Base-by-base conservation (phyloP, 495 filamentous ascomycete genomes). In the Xylaria palmicola region DNA sequence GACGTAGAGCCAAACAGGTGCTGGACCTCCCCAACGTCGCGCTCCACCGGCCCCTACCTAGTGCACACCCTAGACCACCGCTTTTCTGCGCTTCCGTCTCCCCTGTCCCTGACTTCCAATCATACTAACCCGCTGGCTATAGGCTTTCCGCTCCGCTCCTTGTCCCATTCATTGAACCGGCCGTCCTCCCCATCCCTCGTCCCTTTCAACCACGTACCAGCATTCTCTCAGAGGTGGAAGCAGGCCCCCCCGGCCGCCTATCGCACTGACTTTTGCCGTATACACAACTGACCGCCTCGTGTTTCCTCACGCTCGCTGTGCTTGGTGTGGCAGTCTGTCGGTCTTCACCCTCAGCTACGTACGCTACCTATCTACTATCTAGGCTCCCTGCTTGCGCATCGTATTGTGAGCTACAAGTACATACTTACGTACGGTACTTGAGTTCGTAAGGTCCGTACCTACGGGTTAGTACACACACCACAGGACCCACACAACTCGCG, bases 201-300 rank as follows among this genome's bases (percentile, higher is more conserved):
- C 45, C 7, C 3, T 7, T 24, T 24, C 45, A 43, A 7, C n/a
- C 40, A 43, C 13, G 6, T 7, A 4, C 40, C 40, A 43, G n/a
- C n/a, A 4, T 49, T n/a, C 6, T 30, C 41, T 19, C 13, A 9
- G 34, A 17, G 10, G 37, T 17, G 43, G 26, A 44, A 37, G 50
- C 34, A 32, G 56, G 55, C 12, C 19, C 30, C 43, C 55, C 55
- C 13, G 17, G 55, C 34, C 37, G 22, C 7, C 27, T 43, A 9
- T 26, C 30, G 19, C 4, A 22, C 34, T 26, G n/a, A n/a, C n/a
- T 20, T 43, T 58, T 22, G 41, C 43, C 39, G 27, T 26, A 48
- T 39, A 37, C 5, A n/a, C 48, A 60, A 69, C 66, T 71, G 68
- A 71, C 66, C 68, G 68, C 68, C 59, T 68, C 58, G 62, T 55